Evolutionary conservation across 257 asterid genomes (phyloP).

Genomic region (Anisodus acutangulus): DNA sequence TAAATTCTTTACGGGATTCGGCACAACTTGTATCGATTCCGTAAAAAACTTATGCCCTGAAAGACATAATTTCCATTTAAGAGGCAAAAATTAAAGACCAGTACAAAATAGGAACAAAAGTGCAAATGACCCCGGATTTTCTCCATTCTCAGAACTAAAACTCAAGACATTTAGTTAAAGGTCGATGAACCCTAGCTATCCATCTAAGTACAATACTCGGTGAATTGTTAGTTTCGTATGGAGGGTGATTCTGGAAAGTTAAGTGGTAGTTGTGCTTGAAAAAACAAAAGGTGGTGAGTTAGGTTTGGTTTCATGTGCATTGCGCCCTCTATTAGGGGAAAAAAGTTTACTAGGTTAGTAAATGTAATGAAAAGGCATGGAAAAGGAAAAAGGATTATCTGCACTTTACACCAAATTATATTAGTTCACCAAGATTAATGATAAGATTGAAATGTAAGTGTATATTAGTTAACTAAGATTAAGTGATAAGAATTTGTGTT

Average conservation of each 20-base stretch:
- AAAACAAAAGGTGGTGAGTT: slow-evolving; percentile 12
- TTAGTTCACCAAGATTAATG: not conserved
- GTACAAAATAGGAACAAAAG: too few relatives aligned
- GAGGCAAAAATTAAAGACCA: too few relatives aligned
- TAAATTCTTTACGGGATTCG: too few relatives aligned
- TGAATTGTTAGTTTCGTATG: not conserved
- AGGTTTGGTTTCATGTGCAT: slow-evolving; percentile 15
- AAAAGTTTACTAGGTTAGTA: not conserved
- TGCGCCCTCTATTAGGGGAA: not conserved
- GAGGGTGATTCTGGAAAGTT: slow-evolving; percentile 2
- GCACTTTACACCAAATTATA: not conserved
- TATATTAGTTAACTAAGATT: too few relatives aligned
- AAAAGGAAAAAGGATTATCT: not conserved
- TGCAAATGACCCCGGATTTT: too few relatives aligned
- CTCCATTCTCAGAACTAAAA: not conserved
- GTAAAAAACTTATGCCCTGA: too few relatives aligned
- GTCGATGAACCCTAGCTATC: too few relatives aligned
- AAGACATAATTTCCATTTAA: too few relatives aligned
- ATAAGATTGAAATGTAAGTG: not conserved
- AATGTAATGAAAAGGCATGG: not conserved
- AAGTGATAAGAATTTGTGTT: too few relatives aligned
- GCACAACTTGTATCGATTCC: too few relatives aligned
- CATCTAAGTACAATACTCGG: not conserved
- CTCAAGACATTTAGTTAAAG: not conserved
- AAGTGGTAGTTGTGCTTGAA: slow-evolving; percentile 14